phyloP scores from a whole-genome alignment of 2,329 filamentous ascomycete species.

The Sporothrix phasma region DNA sequence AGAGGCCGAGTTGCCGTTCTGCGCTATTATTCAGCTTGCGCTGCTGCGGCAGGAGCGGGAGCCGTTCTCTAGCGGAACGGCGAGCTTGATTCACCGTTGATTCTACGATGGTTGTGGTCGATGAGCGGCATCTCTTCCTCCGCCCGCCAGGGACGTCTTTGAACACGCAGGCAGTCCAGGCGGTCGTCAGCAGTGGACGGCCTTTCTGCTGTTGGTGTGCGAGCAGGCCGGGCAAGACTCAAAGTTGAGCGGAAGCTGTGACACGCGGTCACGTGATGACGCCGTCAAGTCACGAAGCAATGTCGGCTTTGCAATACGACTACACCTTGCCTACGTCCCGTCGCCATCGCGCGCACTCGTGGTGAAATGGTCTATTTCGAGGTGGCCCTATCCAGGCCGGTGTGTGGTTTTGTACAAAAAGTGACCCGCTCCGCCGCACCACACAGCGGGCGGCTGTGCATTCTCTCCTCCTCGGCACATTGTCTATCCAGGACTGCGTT shows the following conservation, averaged over 20 bases:
- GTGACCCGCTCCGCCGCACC: neutral
- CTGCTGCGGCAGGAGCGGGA: neutral
- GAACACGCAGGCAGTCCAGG: neutral
- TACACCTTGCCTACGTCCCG: no score
- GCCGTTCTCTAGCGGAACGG: neutral
- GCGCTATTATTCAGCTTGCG: constrained; percentile 1
- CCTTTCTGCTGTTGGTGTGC: neutral
- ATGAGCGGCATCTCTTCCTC: neutral
- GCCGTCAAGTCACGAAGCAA: no score
- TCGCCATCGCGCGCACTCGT: no score
- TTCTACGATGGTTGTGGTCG: neutral
- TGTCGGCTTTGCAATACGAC: no score
- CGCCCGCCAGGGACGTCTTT: no score
- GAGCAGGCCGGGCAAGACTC: neutral
- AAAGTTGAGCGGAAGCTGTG: neutral
- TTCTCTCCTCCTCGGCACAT: no score
- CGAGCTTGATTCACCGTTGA: neutral
- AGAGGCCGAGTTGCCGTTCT: no score
- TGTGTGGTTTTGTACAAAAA: constrained; percentile 9
- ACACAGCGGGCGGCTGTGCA: neutral
- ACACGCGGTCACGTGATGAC: neutral
- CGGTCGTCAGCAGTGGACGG: neutral
- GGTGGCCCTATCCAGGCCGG: neutral
- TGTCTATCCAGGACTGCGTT: neutral
- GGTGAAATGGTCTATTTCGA: constrained; percentile 1